Conservation (phyloP, 257 asterid species). For the Nemophila menziesii region DNA sequence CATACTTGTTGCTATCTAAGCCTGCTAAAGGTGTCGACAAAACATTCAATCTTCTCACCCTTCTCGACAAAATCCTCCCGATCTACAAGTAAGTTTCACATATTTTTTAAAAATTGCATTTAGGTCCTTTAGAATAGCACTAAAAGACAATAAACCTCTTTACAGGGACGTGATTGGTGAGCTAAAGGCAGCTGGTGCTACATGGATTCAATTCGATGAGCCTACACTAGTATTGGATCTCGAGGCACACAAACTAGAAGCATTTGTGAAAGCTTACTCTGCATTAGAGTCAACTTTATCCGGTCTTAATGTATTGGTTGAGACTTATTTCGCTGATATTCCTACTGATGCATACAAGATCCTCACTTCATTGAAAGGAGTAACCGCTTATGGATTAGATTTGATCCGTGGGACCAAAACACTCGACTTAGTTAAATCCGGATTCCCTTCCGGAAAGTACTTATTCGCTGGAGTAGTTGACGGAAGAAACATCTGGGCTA, state of each 20-base stretch:
- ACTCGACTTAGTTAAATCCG: constrained; percentile 66
- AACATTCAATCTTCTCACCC: constrained; percentile 30
- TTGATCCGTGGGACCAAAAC: constrained; percentile 70
- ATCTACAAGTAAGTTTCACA: constrained; percentile 27
- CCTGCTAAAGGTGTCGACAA: constrained; percentile 45
- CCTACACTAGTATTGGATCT: constrained; percentile 45
- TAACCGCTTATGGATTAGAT: constrained; percentile 41
- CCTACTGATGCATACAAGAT: constrained; percentile 42
- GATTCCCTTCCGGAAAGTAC: constrained; percentile 82
- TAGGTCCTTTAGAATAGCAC: neutral
- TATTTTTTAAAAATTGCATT: neutral
- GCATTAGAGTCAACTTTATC: constrained; percentile 34
- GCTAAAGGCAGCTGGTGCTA: constrained; percentile 41
- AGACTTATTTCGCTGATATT: constrained; percentile 48
- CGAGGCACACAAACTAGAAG: constrained; percentile 35
- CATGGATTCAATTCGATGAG: constrained; percentile 39
- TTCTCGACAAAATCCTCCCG: constrained; percentile 40
- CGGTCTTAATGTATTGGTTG: constrained; percentile 33
- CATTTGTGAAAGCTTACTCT: constrained; percentile 34
- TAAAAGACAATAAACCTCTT: constrained; percentile 4
- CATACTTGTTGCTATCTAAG: constrained; percentile 41
- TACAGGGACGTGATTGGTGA: constrained; percentile 34
- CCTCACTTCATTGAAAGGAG: constrained; percentile 36
- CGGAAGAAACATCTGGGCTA: constrained; percentile 99
- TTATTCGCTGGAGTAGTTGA: constrained; percentile 96